Conservation (phyloP, 148 eudicot genomes). For the Nyssa sinensis region DNA sequence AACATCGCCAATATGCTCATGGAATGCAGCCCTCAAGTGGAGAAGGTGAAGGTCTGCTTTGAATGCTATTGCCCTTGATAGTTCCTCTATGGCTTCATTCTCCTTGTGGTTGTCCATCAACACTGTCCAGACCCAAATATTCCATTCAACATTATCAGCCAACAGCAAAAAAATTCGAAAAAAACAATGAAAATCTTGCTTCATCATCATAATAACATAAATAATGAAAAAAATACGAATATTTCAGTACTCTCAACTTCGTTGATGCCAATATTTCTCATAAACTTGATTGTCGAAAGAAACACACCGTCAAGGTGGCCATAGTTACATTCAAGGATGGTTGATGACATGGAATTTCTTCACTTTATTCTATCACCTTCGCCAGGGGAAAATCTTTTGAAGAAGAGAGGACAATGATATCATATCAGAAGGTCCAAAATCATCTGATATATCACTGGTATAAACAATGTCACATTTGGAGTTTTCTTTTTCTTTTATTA, state of each 20-base stretch:
- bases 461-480: too few species aligned
- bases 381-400: too few species aligned
- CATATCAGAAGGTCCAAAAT: too few species aligned
- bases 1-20: constrained; percentile 83
- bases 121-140: constrained; percentile 37
- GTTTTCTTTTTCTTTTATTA: too few species aligned
- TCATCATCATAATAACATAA: too few species aligned
- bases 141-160: constrained; percentile 10
- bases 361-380: too few species aligned
- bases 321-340: too few species aligned
- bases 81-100: constrained; percentile 83
- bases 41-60: constrained; percentile 95
- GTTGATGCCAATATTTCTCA: neutral
- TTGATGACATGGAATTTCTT: too few species aligned
- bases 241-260: neutral
- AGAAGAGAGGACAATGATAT: too few species aligned
- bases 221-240: too few species aligned
- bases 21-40: constrained; percentile 89
- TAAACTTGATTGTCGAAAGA: neutral
- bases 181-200: too few species aligned
- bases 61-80: constrained; percentile 81
- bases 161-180: neutral
- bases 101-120: constrained; percentile 95
- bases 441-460: too few species aligned
- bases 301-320: neutral